Base-by-base conservation (phyloP, 148 eudicot species). In the Fagopyrum tataricum region DNA sequence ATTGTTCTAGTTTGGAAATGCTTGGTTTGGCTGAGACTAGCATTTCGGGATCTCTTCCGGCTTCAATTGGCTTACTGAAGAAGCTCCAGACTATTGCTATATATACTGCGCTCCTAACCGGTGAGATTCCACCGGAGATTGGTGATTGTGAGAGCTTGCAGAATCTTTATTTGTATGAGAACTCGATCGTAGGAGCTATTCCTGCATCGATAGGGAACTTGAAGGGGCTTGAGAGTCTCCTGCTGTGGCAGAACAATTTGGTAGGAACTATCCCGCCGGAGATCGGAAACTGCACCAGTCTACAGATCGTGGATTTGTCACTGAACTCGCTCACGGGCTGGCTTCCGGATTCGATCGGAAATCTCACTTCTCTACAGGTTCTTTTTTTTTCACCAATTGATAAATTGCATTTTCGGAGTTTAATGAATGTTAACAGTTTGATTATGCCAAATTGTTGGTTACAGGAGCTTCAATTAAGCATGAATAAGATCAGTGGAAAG, bases 1-100 rank as follows among this genome's bases (percentile, higher is more conserved):
- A 88, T 20, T 93, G 97, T 67, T 76, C 84, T 6, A 79, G 78
- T 40, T 75, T 93, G 75, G 73, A 70, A n/a, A 82, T 89, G 88
- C 69, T 93, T 13, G 98, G 98, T 4, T 44, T 93, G 24, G 98
- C 97, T 4, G 98, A 93, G 71, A 93, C 98, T 21, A 88, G 92
- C 82, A 75, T 93, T 4, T 93, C 98, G 0, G 97, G 98, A 0
- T 80, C 85, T 14, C 67, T 93, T 11, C 98, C 98, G 11, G 39
- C 87, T 0, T 78, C 87, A 2, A 62, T 93, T 20, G 97, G 98
- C 67, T 81, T 71, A 37, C 79, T 93, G 24, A 89, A 93, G 55
- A 91, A 86, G 41, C 92, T 93, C 69, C 81, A 91, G 40, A 93
- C 98, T 0, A 49, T 93, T 0, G 97, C 97, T 1, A 43, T 93